phyloP scores from a whole-genome alignment of 129 eudicot species.

The Logfia minima region DNA sequence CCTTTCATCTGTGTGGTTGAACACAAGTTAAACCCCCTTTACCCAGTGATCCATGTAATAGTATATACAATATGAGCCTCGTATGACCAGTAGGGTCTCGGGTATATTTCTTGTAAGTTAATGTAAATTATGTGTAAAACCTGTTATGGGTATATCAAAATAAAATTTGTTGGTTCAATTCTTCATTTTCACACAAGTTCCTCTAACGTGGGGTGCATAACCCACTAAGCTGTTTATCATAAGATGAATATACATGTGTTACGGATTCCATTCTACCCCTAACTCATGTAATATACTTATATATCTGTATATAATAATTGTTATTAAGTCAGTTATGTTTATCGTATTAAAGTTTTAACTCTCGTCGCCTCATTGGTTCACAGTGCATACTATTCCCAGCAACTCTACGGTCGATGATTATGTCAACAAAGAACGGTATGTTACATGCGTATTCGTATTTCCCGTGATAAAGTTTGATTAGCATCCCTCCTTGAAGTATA shows the following conservation, averaged over 20 bases:
- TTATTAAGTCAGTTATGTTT: background rate
- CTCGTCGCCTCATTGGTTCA: background rate
- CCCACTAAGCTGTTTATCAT: background rate
- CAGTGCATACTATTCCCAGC: background rate
- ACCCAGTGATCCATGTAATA: conserved; percentile 27
- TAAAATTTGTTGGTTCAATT: conserved; percentile 17
- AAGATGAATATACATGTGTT: background rate
- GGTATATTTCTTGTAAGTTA: conserved; percentile 44
- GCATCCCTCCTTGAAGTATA: background rate
- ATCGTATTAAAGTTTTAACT: background rate
- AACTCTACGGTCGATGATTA: background rate
- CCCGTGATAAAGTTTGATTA: background rate
- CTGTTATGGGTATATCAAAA: conserved; percentile 28
- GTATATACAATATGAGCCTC: conserved; percentile 31
- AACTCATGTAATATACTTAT: background rate
- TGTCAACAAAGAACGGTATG: background rate
- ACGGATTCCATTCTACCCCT: background rate
- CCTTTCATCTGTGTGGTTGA: conserved; percentile 50
- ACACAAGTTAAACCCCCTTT: conserved; percentile 75
- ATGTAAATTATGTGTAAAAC: conserved; percentile 55
- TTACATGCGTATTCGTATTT: background rate
- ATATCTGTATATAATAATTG: background rate
- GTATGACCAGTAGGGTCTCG: conserved; percentile 35
- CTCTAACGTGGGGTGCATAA: background rate
- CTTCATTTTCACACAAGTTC: conserved; percentile 3